Evolutionary conservation across 352 stramenopile genomes (phyloP).

Genomic region (Thraustochytrium sp.): DNA sequence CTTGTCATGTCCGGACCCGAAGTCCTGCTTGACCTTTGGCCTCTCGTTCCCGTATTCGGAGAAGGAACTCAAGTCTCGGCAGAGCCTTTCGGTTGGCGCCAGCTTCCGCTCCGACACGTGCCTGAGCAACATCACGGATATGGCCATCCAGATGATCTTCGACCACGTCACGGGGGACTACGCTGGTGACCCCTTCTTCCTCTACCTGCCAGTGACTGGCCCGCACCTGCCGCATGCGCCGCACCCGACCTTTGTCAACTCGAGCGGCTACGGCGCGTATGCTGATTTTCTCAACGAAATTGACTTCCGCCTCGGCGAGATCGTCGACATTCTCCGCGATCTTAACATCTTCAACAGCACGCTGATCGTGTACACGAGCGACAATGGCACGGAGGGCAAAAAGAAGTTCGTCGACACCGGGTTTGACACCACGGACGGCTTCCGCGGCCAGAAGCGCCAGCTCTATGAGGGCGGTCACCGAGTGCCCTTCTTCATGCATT

Average conservation of each 20-base stretch:
- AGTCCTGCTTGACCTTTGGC: no score
- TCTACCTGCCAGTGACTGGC: neutral
- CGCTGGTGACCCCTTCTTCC: neutral
- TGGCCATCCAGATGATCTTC: neutral
- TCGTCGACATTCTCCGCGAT: conserved; percentile 4
- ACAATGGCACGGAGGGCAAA: neutral
- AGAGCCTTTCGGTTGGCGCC: neutral
- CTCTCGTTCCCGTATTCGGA: neutral
- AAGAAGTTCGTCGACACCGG: neutral
- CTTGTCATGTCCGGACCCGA: no score
- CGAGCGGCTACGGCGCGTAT: neutral
- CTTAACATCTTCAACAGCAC: neutral
- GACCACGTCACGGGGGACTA: neutral
- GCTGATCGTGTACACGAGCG: neutral
- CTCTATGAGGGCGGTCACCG: conserved; percentile 49
- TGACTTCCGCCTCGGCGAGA: neutral
- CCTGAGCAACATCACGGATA: neutral
- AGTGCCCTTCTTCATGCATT: conserved; percentile 27
- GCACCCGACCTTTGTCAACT: neutral
- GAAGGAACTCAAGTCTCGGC: no score
- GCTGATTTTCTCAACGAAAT: neutral
- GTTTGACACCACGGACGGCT: neutral
- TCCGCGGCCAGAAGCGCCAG: conserved; percentile 33
- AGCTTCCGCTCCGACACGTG: neutral
- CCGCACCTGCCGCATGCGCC: neutral